These are phyloP conservation scores for Xylaria sp. DNA, from an alignment of 2,329 filamentous ascomycete species.

Conservation along the genomic window DNA sequence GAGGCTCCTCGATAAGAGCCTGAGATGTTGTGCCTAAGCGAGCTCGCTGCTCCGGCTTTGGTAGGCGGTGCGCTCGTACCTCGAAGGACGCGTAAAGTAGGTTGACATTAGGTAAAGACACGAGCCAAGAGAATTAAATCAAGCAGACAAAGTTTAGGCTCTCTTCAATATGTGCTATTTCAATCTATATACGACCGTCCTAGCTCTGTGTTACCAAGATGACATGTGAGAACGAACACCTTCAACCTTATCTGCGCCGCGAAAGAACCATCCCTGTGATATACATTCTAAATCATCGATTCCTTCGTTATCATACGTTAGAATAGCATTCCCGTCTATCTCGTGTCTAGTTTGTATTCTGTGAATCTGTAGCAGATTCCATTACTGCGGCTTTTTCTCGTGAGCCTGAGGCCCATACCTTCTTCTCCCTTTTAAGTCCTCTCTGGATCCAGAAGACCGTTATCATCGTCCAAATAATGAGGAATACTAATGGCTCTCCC, in stretches of 20 bases:
- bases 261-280: background rate
- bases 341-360: slow-evolving; percentile 23
- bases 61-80: background rate
- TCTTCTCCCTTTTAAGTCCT: slow-evolving; percentile 42
- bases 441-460: slow-evolving; percentile 46
- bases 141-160: background rate
- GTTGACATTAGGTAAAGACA: no score
- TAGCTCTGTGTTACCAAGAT: background rate
- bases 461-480: slow-evolving; percentile 44
- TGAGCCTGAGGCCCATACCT: slow-evolving; percentile 36
- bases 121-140: background rate
- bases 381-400: slow-evolving; percentile 28
- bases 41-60: background rate
- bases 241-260: background rate
- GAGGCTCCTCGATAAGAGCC: background rate
- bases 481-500: slow-evolving; percentile 46
- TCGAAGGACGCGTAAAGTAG: no score
- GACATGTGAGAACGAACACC: background rate
- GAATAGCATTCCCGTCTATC: slow-evolving; percentile 4
- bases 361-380: slow-evolving; percentile 27
- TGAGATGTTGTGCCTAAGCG: background rate
- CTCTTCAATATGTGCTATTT: background rate
- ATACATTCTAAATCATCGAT: background rate
- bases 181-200: background rate
- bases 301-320: slow-evolving; percentile 11